These are phyloP conservation scores for Diaporthe citrichinensis DNA, from an alignment of 2,329 filamentous ascomycete species.

Conservation along the genomic window DNA sequence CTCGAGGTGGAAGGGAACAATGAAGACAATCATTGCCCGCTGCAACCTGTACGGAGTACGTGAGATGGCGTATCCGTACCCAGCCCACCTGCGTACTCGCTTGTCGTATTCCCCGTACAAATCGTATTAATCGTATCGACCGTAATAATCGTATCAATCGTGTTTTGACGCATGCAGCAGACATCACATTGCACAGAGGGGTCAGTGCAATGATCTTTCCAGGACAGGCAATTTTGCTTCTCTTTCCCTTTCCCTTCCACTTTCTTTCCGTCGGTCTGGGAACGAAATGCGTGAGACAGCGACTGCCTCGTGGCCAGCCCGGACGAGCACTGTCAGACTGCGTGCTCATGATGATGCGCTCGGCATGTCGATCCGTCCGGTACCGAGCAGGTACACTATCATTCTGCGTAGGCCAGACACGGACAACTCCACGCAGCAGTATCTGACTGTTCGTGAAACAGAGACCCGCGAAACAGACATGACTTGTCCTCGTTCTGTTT, in stretches of 20 bases:
- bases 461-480: background rate
- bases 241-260: too few relatives aligned
- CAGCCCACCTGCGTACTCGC: background rate
- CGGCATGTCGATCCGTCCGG: background rate
- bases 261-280: background rate
- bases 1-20: background rate
- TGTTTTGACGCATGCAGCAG: slow-evolving; percentile 11
- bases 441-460: background rate
- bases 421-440: too few relatives aligned
- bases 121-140: background rate
- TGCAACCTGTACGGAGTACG: background rate
- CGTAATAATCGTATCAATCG: background rate
- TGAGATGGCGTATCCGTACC: slow-evolving; percentile 1
- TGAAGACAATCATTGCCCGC: slow-evolving; percentile 11
- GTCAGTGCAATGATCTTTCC: background rate
- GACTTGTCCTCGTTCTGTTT: background rate
- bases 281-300: background rate
- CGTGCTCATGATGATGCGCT: background rate
- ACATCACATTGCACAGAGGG: background rate
- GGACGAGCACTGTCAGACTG: background rate
- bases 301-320: background rate
- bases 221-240: background rate
- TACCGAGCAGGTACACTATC: background rate
- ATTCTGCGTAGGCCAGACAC: too few relatives aligned
- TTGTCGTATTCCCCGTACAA: background rate